Evolutionary conservation across 192 early-diverging fungal genomes (phyloP), one percentile per base, ranked within the genome.

Genomic region (Thoreauomyces humboldtii): DNA sequence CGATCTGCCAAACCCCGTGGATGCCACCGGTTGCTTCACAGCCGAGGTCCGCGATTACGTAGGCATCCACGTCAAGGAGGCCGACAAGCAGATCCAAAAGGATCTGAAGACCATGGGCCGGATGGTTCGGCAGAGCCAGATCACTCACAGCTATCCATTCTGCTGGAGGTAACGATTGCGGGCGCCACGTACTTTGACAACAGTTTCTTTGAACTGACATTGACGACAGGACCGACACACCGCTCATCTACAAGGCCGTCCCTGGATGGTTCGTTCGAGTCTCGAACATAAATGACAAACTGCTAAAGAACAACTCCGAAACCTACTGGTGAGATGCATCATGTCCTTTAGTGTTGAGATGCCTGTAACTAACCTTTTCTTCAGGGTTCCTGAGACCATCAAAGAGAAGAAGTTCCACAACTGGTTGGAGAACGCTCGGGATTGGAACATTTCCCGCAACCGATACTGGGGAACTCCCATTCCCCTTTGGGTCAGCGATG

Each of bases 401-500:
- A 90, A 97, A 77, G 97, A 99, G 66, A 94, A 94, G 83, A 87
- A 95, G 32, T 99, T 99, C 73, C 89, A 85, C 55, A 96, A 97
- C 85, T 99, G 97, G 97, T 86, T 98, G 66, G 89, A 81, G 41
- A 88, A 89, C 54, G 92, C 93, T 12, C 89, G 94, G 48, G 97
- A 99, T 79, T 99, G 97, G 97, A 93, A 93, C 65, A 83, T 99
- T 55, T 98, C 95, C 31, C 91, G 97, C 66, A 93, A 90, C 74
- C 88, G 97, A 60, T 99, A 92, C 85, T 99, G 97, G 97, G 97
- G 97, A 65, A 99, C 97, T n/a, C 97, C 97, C 47, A 95, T 99
- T 52, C 97, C 97, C 28, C 75, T 99, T 43, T 99, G 97, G 97
- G 88, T 86, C 64, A 93, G 87, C 72, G 95, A 94, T 7, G 97